Evolutionary conservation across 2,329 filamentous ascomycete genomes (phyloP).

Genomic region (Hypoxylon sp.): DNA sequence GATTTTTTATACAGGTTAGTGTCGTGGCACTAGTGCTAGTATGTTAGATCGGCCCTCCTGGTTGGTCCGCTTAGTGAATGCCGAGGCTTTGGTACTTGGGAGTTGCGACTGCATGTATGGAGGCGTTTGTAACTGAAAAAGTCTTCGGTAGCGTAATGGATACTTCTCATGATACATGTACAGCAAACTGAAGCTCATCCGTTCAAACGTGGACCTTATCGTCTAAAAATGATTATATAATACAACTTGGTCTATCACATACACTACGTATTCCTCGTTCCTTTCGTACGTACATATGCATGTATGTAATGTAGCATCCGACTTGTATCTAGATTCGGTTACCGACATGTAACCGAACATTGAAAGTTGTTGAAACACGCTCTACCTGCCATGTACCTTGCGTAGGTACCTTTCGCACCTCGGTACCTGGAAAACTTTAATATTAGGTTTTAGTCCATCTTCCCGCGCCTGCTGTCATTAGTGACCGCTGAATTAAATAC

Average conservation of each 20-base stretch:
- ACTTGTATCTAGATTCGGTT: background rate
- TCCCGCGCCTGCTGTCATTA: slow-evolving; percentile 16
- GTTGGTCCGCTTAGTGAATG: slow-evolving; percentile 30
- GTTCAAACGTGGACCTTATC: background rate
- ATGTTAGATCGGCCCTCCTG: slow-evolving; percentile 32
- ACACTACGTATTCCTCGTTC: background rate
- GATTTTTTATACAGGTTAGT: background rate
- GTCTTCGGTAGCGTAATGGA: background rate
- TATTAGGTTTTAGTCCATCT: slow-evolving; percentile 19
- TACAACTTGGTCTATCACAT: background rate
- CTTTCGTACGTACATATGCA: background rate
- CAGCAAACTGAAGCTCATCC: background rate
- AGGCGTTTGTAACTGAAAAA: slow-evolving; percentile 6
- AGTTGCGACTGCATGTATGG: background rate
- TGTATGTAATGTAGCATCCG: slow-evolving; percentile 11
- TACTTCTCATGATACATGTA: background rate
- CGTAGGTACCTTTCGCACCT: background rate
- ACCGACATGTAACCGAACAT: slow-evolving; percentile 18
- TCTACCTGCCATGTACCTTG: too few relatives aligned
- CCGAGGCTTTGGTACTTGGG: slow-evolving; percentile 19
- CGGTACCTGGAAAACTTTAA: slow-evolving; percentile 1
- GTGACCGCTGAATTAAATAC: slow-evolving; percentile 17
- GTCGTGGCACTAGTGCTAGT: slow-evolving; percentile 15
- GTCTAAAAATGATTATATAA: background rate
- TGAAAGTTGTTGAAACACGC: slow-evolving; percentile 12